Evolutionary conservation across 2,329 filamentous ascomycete genomes (phyloP).

Genomic region (Calonectria hongkongensis): DNA sequence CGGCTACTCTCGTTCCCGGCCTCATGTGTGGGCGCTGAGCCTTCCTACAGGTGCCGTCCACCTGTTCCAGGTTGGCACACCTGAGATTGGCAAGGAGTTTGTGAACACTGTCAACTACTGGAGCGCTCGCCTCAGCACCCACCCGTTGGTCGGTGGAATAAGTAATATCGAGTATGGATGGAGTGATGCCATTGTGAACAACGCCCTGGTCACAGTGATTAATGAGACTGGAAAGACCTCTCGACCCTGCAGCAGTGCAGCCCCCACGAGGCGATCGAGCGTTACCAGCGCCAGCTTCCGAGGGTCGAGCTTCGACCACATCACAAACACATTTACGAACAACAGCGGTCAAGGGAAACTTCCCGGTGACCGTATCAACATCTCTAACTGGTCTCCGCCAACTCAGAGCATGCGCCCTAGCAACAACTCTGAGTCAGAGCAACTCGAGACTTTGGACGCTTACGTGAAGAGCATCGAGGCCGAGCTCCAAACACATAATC

Average conservation of each 20-base stretch:
- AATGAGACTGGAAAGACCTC: constrained; percentile 67
- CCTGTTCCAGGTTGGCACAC: constrained; percentile 97
- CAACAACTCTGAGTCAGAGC: constrained; percentile 85
- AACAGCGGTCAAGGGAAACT: constrained; percentile 75
- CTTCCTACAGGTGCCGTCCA: constrained; percentile 95
- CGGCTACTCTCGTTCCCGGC: constrained; percentile 92
- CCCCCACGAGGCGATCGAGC: constrained; percentile 64
- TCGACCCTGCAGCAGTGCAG: constrained; percentile 71
- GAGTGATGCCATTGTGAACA: constrained; percentile 88
- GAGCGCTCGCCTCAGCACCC: constrained; percentile 94
- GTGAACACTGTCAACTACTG: constrained; percentile 97
- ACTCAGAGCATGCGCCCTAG: constrained; percentile 93
- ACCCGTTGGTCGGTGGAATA: constrained; percentile 92
- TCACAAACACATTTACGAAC: constrained; percentile 69
- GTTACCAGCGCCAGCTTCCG: constrained; percentile 72
- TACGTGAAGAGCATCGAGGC: constrained; percentile 92
- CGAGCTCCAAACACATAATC: constrained; percentile 91
- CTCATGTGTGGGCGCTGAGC: constrained; percentile 95
- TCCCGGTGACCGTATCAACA: constrained; percentile 88
- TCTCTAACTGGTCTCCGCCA: constrained; percentile 92
- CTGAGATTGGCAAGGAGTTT: constrained; percentile 95
- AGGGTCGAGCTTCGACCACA: constrained; percentile 78
- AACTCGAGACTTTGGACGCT: constrained; percentile 82
- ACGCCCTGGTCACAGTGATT: constrained; percentile 71
- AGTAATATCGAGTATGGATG: constrained; percentile 99